Conservation (phyloP, 371 early-diverging fungal genomes). For the Batkoa obscura region DNA sequence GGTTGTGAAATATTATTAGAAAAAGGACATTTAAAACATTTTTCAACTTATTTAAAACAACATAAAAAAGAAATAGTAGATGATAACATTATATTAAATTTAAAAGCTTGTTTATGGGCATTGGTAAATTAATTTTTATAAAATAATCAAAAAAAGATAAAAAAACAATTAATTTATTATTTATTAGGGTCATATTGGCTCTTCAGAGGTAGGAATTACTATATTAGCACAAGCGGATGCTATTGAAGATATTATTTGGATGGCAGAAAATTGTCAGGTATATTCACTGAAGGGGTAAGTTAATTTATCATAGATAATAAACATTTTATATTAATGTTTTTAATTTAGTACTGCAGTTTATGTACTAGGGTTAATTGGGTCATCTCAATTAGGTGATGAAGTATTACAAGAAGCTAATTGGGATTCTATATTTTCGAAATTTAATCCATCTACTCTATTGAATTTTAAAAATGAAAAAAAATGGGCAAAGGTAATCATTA, state of each 20-base stretch:
- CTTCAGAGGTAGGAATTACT: constrained; percentile 40
- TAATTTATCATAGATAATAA: neutral
- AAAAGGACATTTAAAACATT: constrained; percentile 42
- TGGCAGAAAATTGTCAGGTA: constrained; percentile 44
- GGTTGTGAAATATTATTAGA: constrained; percentile 43
- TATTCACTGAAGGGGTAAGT: constrained; percentile 60
- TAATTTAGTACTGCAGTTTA: constrained; percentile 49
- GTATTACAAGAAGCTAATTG: constrained; percentile 56
- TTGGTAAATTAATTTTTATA: constrained; percentile 7
- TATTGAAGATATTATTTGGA: constrained; percentile 41
- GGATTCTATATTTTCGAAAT: constrained; percentile 18
- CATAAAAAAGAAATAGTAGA: constrained; percentile 24
- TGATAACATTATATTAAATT: constrained; percentile 19
- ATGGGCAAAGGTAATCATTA: neutral
- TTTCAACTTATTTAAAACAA: constrained; percentile 36
- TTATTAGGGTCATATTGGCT: constrained; percentile 52
- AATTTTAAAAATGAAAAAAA: neutral
- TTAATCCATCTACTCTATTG: neutral
- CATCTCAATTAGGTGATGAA: constrained; percentile 47
- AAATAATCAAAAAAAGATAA: too few relatives aligned
- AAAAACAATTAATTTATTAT: neutral
- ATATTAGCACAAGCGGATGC: constrained; percentile 50
- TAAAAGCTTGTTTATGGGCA: constrained; percentile 70
- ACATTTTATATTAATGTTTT: neutral
- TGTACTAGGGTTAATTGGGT: constrained; percentile 49